Percentiles rank a stretch among this genome's conserved stretches.
phyloP scores from a whole-genome alignment of 2,329 filamentous ascomycete genomes.

The Neoscytalidium dimidiatum region DNA sequence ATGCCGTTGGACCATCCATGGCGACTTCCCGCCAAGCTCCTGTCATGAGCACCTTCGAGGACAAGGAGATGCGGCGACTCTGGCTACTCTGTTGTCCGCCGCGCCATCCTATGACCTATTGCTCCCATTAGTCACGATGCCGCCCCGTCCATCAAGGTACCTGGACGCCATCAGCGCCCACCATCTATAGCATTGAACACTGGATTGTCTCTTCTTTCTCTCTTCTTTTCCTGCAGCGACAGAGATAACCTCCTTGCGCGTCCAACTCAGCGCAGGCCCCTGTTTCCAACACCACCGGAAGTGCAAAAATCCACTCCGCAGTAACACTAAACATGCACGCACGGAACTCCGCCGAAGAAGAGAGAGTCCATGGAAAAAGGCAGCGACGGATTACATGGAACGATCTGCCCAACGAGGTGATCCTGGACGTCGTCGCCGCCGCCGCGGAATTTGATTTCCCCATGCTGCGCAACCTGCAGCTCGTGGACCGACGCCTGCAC shows the following conservation, averaged over 20 bases:
- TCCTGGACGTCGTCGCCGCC: conserved; percentile 8
- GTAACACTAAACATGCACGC: not conserved
- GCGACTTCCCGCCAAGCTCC: conserved; percentile 1
- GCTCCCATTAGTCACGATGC: conserved; percentile 5
- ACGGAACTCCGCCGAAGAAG: not conserved
- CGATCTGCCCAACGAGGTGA: not conserved
- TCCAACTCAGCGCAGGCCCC: not conserved
- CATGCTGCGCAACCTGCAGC: conserved; percentile 1
- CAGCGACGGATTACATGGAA: not conserved
- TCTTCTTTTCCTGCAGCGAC: not conserved
- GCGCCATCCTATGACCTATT: not conserved
- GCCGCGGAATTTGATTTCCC: conserved; percentile 7
- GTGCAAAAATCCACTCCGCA: not conserved
- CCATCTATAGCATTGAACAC: not conserved
- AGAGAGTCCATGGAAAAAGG: not conserved
- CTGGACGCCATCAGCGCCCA: not conserved
- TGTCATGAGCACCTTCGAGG: not conserved
- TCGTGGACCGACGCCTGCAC: conserved; percentile 9
- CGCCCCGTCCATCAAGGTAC: conserved; percentile 12
- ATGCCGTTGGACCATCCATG: not conserved
- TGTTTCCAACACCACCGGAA: not conserved
- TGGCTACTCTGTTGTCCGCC: conserved; percentile 5
- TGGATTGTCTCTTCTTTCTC: not conserved
- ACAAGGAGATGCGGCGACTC: not conserved
- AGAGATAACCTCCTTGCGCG: not conserved